Percentiles rank a stretch among this genome's conserved stretches.
phyloP scores from a whole-genome alignment of 495 filamentous ascomycete genomes.

The Schizothecium vesticola region DNA sequence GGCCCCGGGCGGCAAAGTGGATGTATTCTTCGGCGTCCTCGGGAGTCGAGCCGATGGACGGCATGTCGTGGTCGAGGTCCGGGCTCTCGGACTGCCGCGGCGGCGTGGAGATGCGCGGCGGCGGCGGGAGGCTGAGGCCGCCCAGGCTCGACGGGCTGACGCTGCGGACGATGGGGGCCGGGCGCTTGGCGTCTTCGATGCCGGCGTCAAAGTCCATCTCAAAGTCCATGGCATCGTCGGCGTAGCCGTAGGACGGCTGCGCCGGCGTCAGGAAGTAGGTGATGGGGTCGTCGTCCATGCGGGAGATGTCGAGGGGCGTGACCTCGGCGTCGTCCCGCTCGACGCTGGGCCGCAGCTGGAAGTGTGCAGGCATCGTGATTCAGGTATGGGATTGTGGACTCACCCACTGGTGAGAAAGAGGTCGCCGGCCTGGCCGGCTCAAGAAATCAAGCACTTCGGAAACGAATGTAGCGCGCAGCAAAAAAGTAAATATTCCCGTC shows the following conservation, averaged over 20 bases:
- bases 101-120: constrained; percentile 30
- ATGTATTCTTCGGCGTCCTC: constrained; percentile 40
- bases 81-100: constrained; percentile 31
- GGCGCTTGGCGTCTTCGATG: constrained; percentile 44
- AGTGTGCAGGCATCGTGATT: background rate
- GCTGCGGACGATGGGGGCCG: constrained; percentile 36
- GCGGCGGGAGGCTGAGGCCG: constrained; percentile 40
- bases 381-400: background rate
- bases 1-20: constrained; percentile 23
- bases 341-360: constrained; percentile 30
- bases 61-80: constrained; percentile 24
- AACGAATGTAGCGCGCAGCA: constrained; percentile 13
- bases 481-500: background rate
- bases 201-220: constrained; percentile 48
- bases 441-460: constrained; percentile 16
- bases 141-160: constrained; percentile 45
- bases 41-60: constrained; percentile 11
- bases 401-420: background rate
- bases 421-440: constrained; percentile 32
- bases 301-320: constrained; percentile 32
- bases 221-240: constrained; percentile 41
- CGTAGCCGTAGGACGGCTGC: constrained; percentile 28
- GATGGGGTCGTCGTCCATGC: constrained; percentile 41
- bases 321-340: constrained; percentile 37
- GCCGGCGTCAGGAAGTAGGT: constrained; percentile 47